phyloP scores from a whole-genome alignment of 2,329 filamentous ascomycete species.

The Penicillium hordei region DNA sequence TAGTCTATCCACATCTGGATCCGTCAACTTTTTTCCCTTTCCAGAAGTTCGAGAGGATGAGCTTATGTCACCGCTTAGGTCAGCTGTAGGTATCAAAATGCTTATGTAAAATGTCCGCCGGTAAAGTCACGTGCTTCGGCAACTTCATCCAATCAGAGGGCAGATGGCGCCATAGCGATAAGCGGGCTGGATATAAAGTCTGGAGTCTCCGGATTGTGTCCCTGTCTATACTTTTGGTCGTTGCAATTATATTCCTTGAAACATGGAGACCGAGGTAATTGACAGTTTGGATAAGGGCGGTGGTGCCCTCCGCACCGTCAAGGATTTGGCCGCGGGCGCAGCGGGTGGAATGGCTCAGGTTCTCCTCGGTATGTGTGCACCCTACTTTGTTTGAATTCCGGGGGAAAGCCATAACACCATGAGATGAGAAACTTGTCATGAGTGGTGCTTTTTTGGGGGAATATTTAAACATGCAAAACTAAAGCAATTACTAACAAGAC shows the following conservation, averaged over 20 bases:
- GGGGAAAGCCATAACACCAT: conserved; percentile 4
- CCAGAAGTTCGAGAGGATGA: conserved; percentile 14
- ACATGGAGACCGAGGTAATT: conserved; percentile 37
- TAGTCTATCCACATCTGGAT: conserved; percentile 15
- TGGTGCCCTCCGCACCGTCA: conserved; percentile 63
- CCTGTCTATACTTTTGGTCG: conserved; percentile 7
- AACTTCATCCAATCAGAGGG: conserved; percentile 33
- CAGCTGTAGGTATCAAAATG: neutral
- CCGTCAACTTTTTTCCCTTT: conserved; percentile 19
- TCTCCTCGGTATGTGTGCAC: conserved; percentile 69
- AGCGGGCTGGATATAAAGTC: conserved; percentile 14
- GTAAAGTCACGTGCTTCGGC: conserved; percentile 35
- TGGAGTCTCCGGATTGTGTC: conserved; percentile 10
- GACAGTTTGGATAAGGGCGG: conserved; percentile 40
- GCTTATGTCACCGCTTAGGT: conserved; percentile 18
- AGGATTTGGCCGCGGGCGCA: conserved; percentile 89
- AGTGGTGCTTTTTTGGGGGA: neutral
- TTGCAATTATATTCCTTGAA: conserved; percentile 5
- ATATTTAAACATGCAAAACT: neutral
- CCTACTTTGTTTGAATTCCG: conserved; percentile 4
- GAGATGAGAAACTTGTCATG: neutral
- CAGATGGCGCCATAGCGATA: conserved; percentile 26
- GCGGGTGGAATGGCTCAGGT: conserved; percentile 93
- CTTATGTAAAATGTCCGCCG: conserved; percentile 18
- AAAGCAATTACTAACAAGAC: conserved; percentile 28